Percentiles rank a stretch among this genome's conserved stretches.
phyloP scores from a whole-genome alignment of 2,329 filamentous ascomycete species.

The Biscogniauxia marginata region DNA sequence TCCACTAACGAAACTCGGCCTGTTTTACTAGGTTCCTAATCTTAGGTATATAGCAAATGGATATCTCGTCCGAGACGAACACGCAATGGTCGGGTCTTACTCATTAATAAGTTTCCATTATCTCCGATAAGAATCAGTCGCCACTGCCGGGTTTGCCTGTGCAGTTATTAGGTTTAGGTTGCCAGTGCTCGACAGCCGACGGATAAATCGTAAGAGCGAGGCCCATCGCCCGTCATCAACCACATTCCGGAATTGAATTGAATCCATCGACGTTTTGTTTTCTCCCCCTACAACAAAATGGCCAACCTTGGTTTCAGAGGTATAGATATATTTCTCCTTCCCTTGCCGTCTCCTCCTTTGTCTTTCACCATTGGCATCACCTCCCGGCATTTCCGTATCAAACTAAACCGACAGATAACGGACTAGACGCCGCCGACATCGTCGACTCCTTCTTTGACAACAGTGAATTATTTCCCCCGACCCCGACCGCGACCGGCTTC shows the following conservation, averaged over 20 bases:
- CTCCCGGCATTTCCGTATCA: neutral
- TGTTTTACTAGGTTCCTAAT: no score
- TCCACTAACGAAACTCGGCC: no score
- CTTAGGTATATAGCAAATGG: no score
- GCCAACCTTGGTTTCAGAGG: neutral
- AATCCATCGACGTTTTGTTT: no score
- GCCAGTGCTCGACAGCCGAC: neutral
- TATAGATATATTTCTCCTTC: neutral
- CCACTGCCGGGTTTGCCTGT: no score
- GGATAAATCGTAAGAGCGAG: neutral
- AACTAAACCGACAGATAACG: constrained; percentile 13
- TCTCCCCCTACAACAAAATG: neutral
- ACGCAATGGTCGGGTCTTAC: no score
- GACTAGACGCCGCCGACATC: constrained; percentile 3
- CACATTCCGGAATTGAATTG: neutral
- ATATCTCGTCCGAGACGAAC: no score
- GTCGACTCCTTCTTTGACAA: constrained; percentile 6
- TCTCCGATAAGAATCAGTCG: no score
- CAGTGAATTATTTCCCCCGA: neutral
- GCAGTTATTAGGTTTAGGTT: neutral
- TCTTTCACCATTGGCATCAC: neutral
- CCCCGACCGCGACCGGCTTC: neutral
- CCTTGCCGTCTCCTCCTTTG: neutral
- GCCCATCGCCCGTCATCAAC: neutral
- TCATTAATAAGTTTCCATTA: no score